A percentile compares a stretch with the other conserved stretches of the same genome.
These are phyloP conservation scores for Moesziomyces parantarcticus DNA, from an alignment of 1,284 basidiomycete species.

Conservation along the genomic window DNA sequence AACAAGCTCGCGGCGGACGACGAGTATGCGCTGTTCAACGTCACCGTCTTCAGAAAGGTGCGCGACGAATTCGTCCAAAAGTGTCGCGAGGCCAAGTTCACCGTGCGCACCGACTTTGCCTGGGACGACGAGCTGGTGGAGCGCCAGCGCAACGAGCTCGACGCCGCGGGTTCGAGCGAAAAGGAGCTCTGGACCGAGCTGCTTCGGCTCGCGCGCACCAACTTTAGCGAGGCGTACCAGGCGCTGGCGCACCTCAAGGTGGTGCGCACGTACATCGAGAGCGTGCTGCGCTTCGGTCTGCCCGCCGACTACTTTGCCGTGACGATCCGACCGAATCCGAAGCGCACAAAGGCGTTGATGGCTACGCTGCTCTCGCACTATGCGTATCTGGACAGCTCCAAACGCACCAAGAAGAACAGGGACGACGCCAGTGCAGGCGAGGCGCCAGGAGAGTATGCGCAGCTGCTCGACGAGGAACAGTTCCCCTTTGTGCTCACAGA, in stretches of 20 bases:
- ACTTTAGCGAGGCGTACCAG: constrained; percentile 97
- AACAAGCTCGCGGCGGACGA: constrained; percentile 81
- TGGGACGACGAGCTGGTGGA: constrained; percentile 86
- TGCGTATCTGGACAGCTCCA: constrained; percentile 77
- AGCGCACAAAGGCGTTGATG: constrained; percentile 80
- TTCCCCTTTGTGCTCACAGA: constrained; percentile 64
- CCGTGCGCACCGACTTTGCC: constrained; percentile 87
- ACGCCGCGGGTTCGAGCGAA: constrained; percentile 83
- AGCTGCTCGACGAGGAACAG: constrained; percentile 63
- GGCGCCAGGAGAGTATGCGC: constrained; percentile 64
- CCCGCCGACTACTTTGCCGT: constrained; percentile 90
- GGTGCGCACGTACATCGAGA: constrained; percentile 90
- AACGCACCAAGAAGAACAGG: constrained; percentile 13
- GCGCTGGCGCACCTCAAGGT: constrained; percentile 93
- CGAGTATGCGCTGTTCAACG: constrained; percentile 87
- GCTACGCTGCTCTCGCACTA: constrained; percentile 80
- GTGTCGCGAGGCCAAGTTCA: constrained; percentile 96
- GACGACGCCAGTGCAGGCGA: constrained; percentile 28
- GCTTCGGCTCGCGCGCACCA: constrained; percentile 88
- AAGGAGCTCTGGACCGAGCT: constrained; percentile 99
- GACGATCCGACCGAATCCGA: constrained; percentile 82
- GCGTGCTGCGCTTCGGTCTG: constrained; percentile 92
- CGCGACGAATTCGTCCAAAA: constrained; percentile 94
- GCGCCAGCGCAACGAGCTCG: constrained; percentile 85
- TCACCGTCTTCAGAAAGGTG: constrained; percentile 89